These are phyloP conservation scores for Orychophragmus violaceus DNA, from an alignment of 345 rosid genomes.

Conservation along the genomic window DNA sequence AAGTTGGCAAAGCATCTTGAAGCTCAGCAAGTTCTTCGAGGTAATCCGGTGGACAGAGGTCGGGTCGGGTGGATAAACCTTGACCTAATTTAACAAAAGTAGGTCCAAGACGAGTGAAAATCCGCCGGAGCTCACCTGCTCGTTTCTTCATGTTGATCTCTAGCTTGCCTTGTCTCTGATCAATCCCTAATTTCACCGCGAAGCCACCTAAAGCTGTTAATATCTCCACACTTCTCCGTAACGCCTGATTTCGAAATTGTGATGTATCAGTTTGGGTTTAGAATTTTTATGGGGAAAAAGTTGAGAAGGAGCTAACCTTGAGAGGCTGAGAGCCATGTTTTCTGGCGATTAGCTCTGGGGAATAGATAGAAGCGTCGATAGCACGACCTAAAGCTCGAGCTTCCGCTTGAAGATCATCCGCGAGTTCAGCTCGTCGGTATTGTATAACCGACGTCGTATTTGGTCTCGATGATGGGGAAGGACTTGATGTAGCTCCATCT, in stretches of 20 bases:
- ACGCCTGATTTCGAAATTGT: slow-evolving; percentile 56
- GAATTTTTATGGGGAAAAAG: too few relatives aligned
- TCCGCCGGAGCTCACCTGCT: slow-evolving; percentile 52
- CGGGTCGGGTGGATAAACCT: slow-evolving; percentile 94
- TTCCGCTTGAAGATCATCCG: slow-evolving; percentile 84
- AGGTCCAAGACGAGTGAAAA: slow-evolving; percentile 83
- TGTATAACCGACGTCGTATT: slow-evolving; percentile 26
- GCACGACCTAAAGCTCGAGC: slow-evolving; percentile 81
- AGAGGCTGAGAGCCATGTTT: slow-evolving; percentile 74
- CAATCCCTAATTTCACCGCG: slow-evolving; percentile 56
- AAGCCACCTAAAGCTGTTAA: slow-evolving; percentile 60
- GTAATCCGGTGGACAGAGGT: slow-evolving; percentile 89
- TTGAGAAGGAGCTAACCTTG: slow-evolving; percentile 51
- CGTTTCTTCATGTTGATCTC: slow-evolving; percentile 67
- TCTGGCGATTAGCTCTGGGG: slow-evolving; percentile 57
- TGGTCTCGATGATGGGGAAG: slow-evolving; percentile 19
- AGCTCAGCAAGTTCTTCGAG: slow-evolving; percentile 86
- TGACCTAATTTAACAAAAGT: slow-evolving; percentile 96
- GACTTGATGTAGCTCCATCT: slow-evolving; percentile 22
- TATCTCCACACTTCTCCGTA: slow-evolving; percentile 67
- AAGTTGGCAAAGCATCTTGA: slow-evolving; percentile 95
- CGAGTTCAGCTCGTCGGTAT: slow-evolving; percentile 37
- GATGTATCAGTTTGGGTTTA: too few relatives aligned
- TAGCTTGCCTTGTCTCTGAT: slow-evolving; percentile 56
- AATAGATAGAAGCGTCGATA: slow-evolving; percentile 64